These are phyloP conservation scores for Blastobotrys serpentis DNA, from an alignment of 1,139 yeast species.

Conservation along the genomic window DNA sequence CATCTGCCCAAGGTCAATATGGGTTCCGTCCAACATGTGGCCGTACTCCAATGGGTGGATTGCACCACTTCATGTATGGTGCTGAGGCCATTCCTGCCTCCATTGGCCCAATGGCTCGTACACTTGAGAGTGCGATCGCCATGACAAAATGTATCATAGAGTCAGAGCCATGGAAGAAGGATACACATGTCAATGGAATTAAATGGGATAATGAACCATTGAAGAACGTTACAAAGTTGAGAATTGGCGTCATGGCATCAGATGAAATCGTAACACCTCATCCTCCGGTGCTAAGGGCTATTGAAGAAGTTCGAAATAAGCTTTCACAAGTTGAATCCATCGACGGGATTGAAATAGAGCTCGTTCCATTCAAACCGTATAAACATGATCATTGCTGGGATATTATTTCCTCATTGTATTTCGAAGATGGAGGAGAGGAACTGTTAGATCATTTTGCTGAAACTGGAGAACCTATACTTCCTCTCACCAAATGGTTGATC, in stretches of 20 bases:
- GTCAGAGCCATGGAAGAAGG: conserved; percentile 57
- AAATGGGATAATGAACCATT: conserved; percentile 46
- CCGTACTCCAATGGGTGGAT: conserved; percentile 44
- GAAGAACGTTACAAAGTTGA: conserved; percentile 14
- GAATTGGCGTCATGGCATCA: conserved; percentile 21
- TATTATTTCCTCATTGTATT: conserved; percentile 44
- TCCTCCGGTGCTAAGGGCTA: conserved; percentile 52
- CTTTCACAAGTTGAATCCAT: conserved; percentile 36
- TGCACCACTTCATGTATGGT: conserved; percentile 52
- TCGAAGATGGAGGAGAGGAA: conserved; percentile 51
- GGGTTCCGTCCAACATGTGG: conserved; percentile 53
- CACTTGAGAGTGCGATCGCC: conserved; percentile 27
- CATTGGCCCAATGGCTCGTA: conserved; percentile 22
- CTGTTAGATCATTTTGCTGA: conserved; percentile 33
- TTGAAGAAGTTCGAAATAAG: conserved; percentile 36
- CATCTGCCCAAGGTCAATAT: conserved; percentile 53
- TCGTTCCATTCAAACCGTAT: conserved; percentile 48
- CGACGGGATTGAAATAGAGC: conserved; percentile 35
- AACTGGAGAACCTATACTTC: conserved; percentile 50
- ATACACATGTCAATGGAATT: conserved; percentile 48
- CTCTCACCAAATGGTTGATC: conserved; percentile 32
- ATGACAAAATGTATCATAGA: conserved; percentile 54
- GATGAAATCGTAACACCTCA: conserved; percentile 37
- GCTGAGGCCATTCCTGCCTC: conserved; percentile 40
- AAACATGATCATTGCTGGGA: conserved; percentile 40